Percentiles rank a stretch among this genome's conserved stretches.
phyloP scores from a whole-genome alignment of 306 rosid genomes.

The Cucumis cinereus region DNA sequence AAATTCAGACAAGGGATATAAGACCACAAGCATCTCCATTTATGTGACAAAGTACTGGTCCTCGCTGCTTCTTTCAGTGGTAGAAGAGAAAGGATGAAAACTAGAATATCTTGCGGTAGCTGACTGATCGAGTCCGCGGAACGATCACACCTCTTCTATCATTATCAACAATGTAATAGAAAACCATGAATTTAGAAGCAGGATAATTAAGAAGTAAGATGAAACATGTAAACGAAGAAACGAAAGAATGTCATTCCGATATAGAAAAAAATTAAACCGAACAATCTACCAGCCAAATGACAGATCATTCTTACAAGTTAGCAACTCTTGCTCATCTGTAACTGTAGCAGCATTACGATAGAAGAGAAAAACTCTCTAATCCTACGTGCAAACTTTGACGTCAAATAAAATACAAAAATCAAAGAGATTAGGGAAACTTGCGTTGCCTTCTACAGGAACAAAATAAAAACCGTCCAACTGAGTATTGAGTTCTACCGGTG shows the following conservation, averaged over 20 bases:
- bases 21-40: neutral
- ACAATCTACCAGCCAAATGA: neutral
- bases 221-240: neutral
- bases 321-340: neutral
- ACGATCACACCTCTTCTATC: neutral
- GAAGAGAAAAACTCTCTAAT: neutral
- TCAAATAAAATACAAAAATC: neutral
- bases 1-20: neutral
- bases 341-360: neutral
- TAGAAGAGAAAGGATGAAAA: neutral
- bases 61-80: neutral
- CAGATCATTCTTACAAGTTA: neutral
- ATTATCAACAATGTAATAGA: slow-evolving; percentile 1
- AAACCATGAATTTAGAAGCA: neutral
- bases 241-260: neutral
- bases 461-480: neutral
- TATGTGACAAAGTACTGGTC: neutral
- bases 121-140: neutral
- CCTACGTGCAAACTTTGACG: neutral
- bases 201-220: neutral
- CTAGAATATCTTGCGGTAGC: slow-evolving; percentile 5
- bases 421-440: neutral
- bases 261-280: neutral
- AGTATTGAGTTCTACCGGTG: neutral
- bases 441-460: neutral